Percentiles rank a stretch among this genome's conserved stretches.
Conservation (phyloP, 192 early-diverging fungal genomes). For the Haplosporangium gracile region DNA sequence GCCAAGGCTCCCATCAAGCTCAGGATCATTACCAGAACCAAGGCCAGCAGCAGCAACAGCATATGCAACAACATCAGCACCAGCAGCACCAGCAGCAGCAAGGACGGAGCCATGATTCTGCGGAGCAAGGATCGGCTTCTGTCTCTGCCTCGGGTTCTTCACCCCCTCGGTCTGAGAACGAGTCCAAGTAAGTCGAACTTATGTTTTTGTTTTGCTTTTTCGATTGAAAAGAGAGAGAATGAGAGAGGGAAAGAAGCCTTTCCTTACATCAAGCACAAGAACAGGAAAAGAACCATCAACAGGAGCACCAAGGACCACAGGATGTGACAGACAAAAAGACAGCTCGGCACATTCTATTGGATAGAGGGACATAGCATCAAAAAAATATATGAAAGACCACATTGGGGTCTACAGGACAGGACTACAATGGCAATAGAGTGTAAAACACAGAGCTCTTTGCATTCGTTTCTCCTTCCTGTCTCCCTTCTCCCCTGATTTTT, state of each 20-base stretch:
- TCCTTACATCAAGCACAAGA: too few species aligned
- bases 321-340: too few species aligned
- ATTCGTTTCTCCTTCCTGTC: not conserved
- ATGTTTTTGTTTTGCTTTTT: not conserved
- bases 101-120: not conserved
- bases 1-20: not conserved
- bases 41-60: not conserved
- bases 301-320: not conserved
- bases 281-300: not conserved
- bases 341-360: too few species aligned
- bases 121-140: slow-evolving; percentile 9
- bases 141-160: slow-evolving; percentile 26
- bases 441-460: not conserved
- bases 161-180: slow-evolving; percentile 36
- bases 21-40: not conserved
- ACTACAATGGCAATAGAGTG: too few species aligned
- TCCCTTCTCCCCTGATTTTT: not conserved
- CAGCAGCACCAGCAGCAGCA: not conserved
- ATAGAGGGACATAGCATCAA: not conserved
- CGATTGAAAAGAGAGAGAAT: not conserved
- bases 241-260: not conserved
- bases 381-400: not conserved
- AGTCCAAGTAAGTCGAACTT: slow-evolving; percentile 14
- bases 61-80: not conserved
- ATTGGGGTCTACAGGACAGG: too few species aligned